These are phyloP conservation scores for Elaeis guineensis DNA, from an alignment of 176 grass and related monocot species.

Conservation along the genomic window DNA sequence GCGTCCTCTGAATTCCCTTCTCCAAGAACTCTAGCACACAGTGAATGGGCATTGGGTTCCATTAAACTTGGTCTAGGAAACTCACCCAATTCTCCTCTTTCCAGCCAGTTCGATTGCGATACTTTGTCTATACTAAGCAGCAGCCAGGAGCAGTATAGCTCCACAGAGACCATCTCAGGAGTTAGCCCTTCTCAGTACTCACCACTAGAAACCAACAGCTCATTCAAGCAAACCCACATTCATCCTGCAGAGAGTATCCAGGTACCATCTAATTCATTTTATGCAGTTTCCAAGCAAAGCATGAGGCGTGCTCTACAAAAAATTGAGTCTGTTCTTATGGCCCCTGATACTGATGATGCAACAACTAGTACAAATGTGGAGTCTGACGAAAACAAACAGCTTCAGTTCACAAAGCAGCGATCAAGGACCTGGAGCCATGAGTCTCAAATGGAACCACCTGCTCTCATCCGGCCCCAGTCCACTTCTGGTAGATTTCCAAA, in stretches of 20 bases:
- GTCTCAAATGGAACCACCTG: background rate
- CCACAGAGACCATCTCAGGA: background rate
- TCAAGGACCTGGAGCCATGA: conserved; percentile 5
- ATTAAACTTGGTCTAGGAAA: background rate
- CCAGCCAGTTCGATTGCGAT: background rate
- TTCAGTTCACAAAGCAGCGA: background rate
- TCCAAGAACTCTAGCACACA: background rate
- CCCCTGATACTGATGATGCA: background rate
- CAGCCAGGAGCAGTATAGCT: background rate
- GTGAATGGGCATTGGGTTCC: background rate
- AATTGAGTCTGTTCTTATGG: background rate
- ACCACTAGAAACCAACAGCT: background rate
- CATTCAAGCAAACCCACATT: background rate
- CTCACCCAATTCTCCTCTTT: conserved; percentile 1
- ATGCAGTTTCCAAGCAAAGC: background rate
- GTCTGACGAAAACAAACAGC: background rate
- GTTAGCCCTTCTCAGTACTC: background rate
- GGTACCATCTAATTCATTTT: background rate
- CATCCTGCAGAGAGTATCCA: background rate
- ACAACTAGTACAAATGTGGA: background rate
- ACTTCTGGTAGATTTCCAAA: background rate
- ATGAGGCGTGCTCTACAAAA: conserved; percentile 2
- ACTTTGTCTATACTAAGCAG: background rate
- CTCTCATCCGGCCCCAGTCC: background rate
- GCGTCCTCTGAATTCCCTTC: background rate